phyloP scores from a whole-genome alignment of 352 stramenopile genomes.

The Aphanomyces cochlioides region DNA sequence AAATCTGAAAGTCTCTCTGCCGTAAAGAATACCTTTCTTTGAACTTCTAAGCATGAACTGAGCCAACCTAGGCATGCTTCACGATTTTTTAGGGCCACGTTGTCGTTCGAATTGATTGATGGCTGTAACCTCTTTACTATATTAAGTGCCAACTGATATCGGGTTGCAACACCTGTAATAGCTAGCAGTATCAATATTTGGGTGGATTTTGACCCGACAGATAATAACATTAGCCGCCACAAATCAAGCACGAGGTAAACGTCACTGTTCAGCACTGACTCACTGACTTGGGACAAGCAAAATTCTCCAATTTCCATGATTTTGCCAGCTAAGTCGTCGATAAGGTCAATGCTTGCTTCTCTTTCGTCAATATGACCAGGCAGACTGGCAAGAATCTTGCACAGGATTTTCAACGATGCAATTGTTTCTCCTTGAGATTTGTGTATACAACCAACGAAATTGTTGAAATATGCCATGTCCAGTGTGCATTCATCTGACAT shows the following conservation, averaged over 20 bases:
- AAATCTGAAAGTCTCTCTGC: too few relatives aligned
- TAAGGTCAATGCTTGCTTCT: background rate
- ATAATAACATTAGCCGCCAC: slow-evolving; percentile 9
- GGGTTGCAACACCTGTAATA: too few relatives aligned
- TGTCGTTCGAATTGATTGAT: too few relatives aligned
- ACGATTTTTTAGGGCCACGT: too few relatives aligned
- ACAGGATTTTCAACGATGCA: background rate
- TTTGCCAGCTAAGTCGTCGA: background rate
- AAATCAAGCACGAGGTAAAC: background rate
- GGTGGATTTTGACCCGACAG: background rate
- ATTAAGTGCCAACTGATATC: too few relatives aligned
- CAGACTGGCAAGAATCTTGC: background rate
- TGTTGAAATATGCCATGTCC: background rate
- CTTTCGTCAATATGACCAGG: slow-evolving; percentile 8
- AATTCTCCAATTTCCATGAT: background rate
- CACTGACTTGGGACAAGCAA: background rate
- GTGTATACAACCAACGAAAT: background rate
- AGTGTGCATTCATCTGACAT: background rate
- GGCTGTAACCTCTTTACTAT: too few relatives aligned
- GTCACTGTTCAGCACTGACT: background rate
- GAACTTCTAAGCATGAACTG: too few relatives aligned
- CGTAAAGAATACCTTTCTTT: too few relatives aligned
- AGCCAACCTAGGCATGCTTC: too few relatives aligned
- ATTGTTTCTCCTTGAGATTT: background rate
- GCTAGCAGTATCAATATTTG: background rate